These are phyloP conservation scores for Takashimella tepidaria DNA, from an alignment of 1,284 basidiomycete genomes.

Conservation along the genomic window DNA sequence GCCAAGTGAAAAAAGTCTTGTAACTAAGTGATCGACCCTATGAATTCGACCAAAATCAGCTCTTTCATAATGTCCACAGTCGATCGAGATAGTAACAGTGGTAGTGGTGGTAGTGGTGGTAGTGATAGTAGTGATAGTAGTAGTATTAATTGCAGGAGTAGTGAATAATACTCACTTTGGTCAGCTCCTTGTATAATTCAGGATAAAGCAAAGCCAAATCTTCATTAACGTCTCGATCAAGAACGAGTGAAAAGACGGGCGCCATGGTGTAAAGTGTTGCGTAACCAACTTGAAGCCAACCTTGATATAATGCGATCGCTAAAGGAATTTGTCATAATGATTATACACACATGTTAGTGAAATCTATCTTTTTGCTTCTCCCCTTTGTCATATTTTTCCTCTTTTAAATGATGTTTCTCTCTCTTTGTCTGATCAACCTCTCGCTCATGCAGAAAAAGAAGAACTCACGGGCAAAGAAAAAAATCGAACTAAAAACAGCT, in stretches of 20 bases:
- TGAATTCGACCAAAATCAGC: no score
- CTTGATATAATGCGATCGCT: slow-evolving; percentile 93
- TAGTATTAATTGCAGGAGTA: neutral
- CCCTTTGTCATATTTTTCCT: no score
- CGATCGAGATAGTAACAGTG: no score
- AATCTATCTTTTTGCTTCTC: no score
- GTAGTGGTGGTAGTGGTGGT: no score
- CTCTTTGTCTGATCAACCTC: no score
- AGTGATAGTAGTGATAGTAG: no score
- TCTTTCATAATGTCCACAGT: no score
- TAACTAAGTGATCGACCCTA: slow-evolving; percentile 89
- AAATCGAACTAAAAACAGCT: slow-evolving; percentile 93
- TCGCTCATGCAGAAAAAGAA: no score
- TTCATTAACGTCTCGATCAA: slow-evolving; percentile 94
- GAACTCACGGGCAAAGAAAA: slow-evolving; percentile 80
- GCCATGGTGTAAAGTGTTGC: slow-evolving; percentile 99
- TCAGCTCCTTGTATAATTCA: slow-evolving; percentile 95
- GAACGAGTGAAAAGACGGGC: slow-evolving; percentile 92
- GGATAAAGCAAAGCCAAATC: slow-evolving; percentile 93
- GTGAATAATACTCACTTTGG: slow-evolving; percentile 68
- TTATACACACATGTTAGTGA: neutral
- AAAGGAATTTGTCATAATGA: neutral
- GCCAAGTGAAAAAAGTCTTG: slow-evolving; percentile 98
- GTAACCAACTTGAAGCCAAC: slow-evolving; percentile 97
- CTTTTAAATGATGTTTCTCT: no score